Base-by-base conservation (phyloP, 129 eudicot species). In the Helianthus tuberosus region DNA sequence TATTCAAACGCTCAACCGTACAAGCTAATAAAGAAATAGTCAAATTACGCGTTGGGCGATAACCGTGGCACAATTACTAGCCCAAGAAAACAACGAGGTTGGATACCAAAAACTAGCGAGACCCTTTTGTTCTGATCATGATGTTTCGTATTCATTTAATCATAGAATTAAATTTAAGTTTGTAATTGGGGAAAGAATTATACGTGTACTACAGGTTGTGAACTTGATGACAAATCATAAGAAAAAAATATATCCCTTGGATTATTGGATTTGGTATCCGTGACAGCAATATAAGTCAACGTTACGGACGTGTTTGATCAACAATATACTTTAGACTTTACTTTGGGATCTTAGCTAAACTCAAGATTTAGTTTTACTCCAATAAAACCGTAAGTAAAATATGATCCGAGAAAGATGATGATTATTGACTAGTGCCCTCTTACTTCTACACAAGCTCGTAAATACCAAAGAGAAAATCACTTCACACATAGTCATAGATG, bases 251-350 rank as follows among this genome's bases (percentile, higher is more conserved):
- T 20, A 20, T 20, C 44, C 47, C 16, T 8, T 35, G 75, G 75
- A 68, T 77, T 68, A 20, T 0, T 20, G 23, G 23, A 20, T 20
- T 20, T 20, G 23, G 23, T 20, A 20, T 20, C 23, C 23, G 23
- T 77, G 81, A 53, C 27, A 46, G 75, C 29, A 60, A 68, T 57
- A 46, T 66, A 23, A 55, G 74, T 67, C 69, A 57, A 68, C 68
- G 17, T 25, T 20, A 20, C 23, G 23, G 32, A 58, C 52, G 48
- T 67, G 62, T 16, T 44, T n/a, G 16, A 23, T 65, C 32, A 52
- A 38, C 44, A 8, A 73, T 62, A 62, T 49, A 27, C 70, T 62
- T 32, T 46, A 25, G 14, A 63, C 35, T 62, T 72, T 43, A n/a
- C 4, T 4, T 44, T 29, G 57, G 54, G 27, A n/a, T 27, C 11